A percentile compares a stretch with the other conserved stretches of the same genome.
phyloP scores from a whole-genome alignment of 768 basidiomycete genomes.

The Leccinum barrowsii region DNA sequence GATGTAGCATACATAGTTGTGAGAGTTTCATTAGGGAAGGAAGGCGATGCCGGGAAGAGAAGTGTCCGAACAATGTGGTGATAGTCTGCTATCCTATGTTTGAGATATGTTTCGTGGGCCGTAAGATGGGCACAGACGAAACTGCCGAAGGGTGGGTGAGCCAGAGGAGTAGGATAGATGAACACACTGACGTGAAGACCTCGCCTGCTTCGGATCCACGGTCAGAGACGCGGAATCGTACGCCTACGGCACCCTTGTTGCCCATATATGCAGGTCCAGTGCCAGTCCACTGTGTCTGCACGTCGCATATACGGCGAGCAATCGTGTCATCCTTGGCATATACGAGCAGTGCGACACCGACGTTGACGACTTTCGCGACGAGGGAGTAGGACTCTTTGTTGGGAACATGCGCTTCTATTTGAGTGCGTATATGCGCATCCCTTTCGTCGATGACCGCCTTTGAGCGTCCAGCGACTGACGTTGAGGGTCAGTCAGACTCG shows the following conservation, averaged over 20 bases:
- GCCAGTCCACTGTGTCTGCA: conserved; percentile 75
- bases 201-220: conserved; percentile 60
- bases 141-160: conserved; percentile 37
- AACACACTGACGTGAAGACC: conserved; percentile 70
- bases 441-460: conserved; percentile 64
- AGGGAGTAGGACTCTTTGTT: conserved; percentile 75
- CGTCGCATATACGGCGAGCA: conserved; percentile 56
- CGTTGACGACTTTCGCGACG: conserved; percentile 77
- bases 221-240: conserved; percentile 71
- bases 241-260: conserved; percentile 93
- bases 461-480: conserved; percentile 74
- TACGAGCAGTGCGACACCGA: conserved; percentile 83
- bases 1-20: conserved; percentile 80
- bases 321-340: conserved; percentile 75
- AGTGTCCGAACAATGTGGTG: conserved; percentile 76
- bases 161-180: not conserved
- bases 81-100: conserved; percentile 71
- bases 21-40: conserved; percentile 33
- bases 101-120: conserved; percentile 67
- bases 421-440: conserved; percentile 66
- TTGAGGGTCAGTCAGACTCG: conserved; percentile 7
- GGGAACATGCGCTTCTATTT: conserved; percentile 68
- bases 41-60: conserved; percentile 60
- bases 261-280: conserved; percentile 76
- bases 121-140: conserved; percentile 94